These are phyloP conservation scores for Aleurites moluccanus DNA, from an alignment of 441 rosid species.

Conservation along the genomic window DNA sequence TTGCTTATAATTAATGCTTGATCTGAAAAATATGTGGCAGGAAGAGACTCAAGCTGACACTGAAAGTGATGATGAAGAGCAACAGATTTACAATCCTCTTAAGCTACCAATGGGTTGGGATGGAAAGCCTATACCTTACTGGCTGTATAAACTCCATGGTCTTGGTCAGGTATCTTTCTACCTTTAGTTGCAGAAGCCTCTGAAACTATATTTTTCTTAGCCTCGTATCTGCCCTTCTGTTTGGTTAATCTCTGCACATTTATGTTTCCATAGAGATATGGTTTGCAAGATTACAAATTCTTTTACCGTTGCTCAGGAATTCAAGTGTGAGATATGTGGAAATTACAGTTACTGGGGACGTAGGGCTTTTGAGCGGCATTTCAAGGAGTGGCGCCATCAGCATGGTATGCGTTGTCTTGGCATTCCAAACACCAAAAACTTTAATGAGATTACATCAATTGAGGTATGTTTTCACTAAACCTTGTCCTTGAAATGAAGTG, in stretches of 20 bases:
- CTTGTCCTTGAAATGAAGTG: background rate
- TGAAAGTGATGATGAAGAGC: conserved; percentile 98
- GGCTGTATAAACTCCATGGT: conserved; percentile 99
- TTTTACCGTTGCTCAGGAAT: conserved; percentile 55
- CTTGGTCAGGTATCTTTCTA: conserved; percentile 80
- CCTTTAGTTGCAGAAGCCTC: background rate
- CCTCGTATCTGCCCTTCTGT: background rate
- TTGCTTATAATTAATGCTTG: conserved; percentile 13
- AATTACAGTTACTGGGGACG: conserved; percentile 98
- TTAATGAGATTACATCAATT: conserved; percentile 92
- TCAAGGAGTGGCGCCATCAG: conserved; percentile 99
- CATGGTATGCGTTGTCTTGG: conserved; percentile 99
- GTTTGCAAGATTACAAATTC: background rate
- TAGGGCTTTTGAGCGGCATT: conserved; percentile 96
- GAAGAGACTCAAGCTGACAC: conserved; percentile 90
- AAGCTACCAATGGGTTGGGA: conserved; percentile 99
- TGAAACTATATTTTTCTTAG: background rate
- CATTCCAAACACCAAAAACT: conserved; percentile 98
- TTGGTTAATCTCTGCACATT: background rate
- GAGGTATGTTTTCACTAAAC: conserved; percentile 41
- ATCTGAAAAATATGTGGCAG: conserved; percentile 40
- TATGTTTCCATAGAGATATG: background rate
- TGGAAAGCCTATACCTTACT: conserved; percentile 99
- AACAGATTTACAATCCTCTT: conserved; percentile 90
- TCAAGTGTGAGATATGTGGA: conserved; percentile 96